These are phyloP conservation scores for Mortierella sp. DNA, from an alignment of 371 early-diverging fungal species.

Conservation along the genomic window DNA sequence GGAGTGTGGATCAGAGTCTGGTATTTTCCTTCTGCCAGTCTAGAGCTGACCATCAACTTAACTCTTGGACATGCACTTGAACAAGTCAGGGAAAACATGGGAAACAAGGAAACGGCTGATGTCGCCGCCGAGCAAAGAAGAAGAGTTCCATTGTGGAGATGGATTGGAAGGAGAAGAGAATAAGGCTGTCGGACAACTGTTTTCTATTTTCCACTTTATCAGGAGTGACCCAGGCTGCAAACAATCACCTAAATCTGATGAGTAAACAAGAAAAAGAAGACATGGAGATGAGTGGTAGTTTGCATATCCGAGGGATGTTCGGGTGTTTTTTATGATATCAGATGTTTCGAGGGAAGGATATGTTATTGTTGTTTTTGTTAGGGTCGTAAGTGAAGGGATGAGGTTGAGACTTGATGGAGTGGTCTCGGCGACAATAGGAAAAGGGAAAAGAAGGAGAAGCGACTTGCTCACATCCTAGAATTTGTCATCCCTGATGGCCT, in stretches of 20 bases:
- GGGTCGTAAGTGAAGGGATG: not conserved
- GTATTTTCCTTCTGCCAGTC: too few species aligned
- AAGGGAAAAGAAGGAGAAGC: not conserved
- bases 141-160: not conserved
- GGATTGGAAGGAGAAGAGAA: not conserved
- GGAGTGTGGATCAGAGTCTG: too few species aligned
- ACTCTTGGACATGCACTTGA: too few species aligned
- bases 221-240: not conserved
- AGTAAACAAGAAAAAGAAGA: not conserved
- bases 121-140: too few species aligned
- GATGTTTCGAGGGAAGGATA: not conserved
- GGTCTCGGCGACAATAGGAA: not conserved
- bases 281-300: not conserved
- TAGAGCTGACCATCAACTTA: too few species aligned
- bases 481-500: not conserved
- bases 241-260: not conserved
- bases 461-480: not conserved
- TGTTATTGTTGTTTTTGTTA: not conserved
- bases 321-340: not conserved
- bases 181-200: not conserved
- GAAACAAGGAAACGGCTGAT: too few species aligned
- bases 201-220: not conserved
- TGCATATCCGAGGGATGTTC: constrained; percentile 1
- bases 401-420: not conserved
- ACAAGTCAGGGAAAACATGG: too few species aligned